Evolutionary conservation across 371 early-diverging fungal species (phyloP).

Genomic region (Thermomucor indicae-seudaticae): DNA sequence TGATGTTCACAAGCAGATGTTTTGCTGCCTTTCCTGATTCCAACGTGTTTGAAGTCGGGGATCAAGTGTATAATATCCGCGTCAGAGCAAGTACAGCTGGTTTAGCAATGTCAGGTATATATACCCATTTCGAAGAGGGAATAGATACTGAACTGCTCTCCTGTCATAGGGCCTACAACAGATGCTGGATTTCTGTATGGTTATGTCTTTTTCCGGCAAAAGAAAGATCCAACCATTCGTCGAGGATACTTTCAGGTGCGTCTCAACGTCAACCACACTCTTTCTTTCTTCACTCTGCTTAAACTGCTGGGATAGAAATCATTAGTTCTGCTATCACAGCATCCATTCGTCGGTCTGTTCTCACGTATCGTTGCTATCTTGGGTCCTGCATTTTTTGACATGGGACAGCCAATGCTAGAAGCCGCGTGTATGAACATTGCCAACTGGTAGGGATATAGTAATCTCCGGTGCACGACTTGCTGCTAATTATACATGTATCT

Average conservation of each 20-base stretch:
- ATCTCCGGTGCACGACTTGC: not conserved
- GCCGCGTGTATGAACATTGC: constrained; percentile 79
- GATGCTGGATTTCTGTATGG: constrained; percentile 82
- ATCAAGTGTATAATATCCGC: constrained; percentile 86
- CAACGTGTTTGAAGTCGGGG: constrained; percentile 87
- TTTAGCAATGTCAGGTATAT: constrained; percentile 56
- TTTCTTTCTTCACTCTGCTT: not conserved
- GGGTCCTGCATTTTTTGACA: constrained; percentile 78
- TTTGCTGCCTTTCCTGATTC: constrained; percentile 97
- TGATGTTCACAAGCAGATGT: constrained; percentile 44
- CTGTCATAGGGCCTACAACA: constrained; percentile 49
- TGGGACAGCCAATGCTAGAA: constrained; percentile 76
- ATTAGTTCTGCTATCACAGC: constrained; percentile 81
- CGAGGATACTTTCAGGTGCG: constrained; percentile 88
- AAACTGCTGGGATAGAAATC: constrained; percentile 59
- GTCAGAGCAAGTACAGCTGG: constrained; percentile 66
- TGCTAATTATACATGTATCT: not conserved
- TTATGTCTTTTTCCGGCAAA: constrained; percentile 94
- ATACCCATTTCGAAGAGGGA: constrained; percentile 6
- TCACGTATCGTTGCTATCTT: constrained; percentile 66
- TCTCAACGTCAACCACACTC: not conserved
- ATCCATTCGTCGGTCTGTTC: constrained; percentile 87
- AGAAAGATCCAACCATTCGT: constrained; percentile 75
- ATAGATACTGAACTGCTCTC: constrained; percentile 2
- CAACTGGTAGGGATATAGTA: constrained; percentile 56